Conservation (phyloP, 2,329 filamentous ascomycete genomes). For the Lasiodiplodia hormozganensis region DNA sequence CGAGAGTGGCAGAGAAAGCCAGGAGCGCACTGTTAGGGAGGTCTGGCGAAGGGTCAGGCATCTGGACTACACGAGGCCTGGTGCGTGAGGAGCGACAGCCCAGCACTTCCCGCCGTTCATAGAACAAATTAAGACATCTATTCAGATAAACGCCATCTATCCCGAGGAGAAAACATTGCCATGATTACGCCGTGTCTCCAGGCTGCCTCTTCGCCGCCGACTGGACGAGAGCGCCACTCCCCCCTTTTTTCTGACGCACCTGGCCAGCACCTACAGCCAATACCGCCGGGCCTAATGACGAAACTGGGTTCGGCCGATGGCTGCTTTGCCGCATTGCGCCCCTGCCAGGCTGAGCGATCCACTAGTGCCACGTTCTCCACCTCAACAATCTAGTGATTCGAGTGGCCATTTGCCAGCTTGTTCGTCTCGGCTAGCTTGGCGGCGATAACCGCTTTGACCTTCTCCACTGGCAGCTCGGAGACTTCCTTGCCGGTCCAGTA, state of each 20-base stretch:
- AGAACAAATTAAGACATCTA: neutral
- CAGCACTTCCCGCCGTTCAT: neutral
- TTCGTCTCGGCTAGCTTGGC: constrained; percentile 28
- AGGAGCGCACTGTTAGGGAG: constrained; percentile 74
- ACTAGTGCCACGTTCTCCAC: constrained; percentile 4
- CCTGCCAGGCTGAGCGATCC: neutral
- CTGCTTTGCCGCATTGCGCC: constrained; percentile 14
- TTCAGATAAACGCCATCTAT: constrained; percentile 8
- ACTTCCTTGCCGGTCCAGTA: constrained; percentile 70
- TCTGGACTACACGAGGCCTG: constrained; percentile 72
- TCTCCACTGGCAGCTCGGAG: constrained; percentile 64
- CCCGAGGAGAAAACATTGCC: neutral
- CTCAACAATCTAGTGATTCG: constrained; percentile 3
- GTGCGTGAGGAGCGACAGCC: constrained; percentile 54
- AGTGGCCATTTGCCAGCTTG: constrained; percentile 12
- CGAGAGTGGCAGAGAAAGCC: constrained; percentile 70
- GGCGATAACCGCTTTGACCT: constrained; percentile 63
- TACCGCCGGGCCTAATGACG: neutral
- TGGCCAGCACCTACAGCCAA: neutral
- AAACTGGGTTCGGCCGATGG: constrained; percentile 8
- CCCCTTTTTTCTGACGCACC: neutral
- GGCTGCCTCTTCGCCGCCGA: neutral
- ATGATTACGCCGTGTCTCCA: neutral
- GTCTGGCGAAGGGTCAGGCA: constrained; percentile 73
- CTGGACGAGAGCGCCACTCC: neutral